Conservation (phyloP, 1,139 yeast species). For the Suhomyces yuchorum region DNA sequence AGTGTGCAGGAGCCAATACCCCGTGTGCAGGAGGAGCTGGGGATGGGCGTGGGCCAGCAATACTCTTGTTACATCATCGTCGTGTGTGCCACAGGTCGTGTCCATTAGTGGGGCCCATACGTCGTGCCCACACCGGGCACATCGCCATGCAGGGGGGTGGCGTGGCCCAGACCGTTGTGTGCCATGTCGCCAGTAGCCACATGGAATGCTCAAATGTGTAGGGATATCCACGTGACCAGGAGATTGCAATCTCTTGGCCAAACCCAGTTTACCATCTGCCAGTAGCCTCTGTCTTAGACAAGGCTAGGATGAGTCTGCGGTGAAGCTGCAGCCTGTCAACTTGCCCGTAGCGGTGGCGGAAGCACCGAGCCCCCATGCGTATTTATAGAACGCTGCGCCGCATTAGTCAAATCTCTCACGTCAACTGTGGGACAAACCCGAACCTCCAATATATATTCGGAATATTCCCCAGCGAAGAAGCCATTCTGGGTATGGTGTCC, state of each 20-base stretch:
- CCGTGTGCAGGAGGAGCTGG: slow-evolving; percentile 7
- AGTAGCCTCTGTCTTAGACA: too few relatives aligned
- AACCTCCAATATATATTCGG: slow-evolving; percentile 1
- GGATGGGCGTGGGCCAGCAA: slow-evolving; percentile 3
- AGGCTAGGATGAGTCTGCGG: too few relatives aligned
- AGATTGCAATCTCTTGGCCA: too few relatives aligned
- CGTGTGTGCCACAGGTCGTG: background rate
- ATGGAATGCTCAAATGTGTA: too few relatives aligned
- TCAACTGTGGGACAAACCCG: background rate
- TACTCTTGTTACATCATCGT: background rate
- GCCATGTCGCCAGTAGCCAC: background rate
- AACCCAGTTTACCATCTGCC: too few relatives aligned
- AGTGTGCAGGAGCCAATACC: background rate
- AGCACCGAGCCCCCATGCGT: background rate
- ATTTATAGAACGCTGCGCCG: slow-evolving; percentile 3
- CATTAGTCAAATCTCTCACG: background rate
- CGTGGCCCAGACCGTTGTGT: background rate
- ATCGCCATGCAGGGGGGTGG: background rate
- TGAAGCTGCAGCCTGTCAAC: background rate
- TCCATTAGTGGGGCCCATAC: too few relatives aligned
- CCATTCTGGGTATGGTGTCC: background rate
- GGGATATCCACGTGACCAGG: too few relatives aligned
- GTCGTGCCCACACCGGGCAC: background rate
- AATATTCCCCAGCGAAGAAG: background rate
- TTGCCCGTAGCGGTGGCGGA: background rate